These are phyloP conservation scores for Backusella tarrabulga DNA, from an alignment of 192 early-diverging fungal species.

Conservation along the genomic window DNA sequence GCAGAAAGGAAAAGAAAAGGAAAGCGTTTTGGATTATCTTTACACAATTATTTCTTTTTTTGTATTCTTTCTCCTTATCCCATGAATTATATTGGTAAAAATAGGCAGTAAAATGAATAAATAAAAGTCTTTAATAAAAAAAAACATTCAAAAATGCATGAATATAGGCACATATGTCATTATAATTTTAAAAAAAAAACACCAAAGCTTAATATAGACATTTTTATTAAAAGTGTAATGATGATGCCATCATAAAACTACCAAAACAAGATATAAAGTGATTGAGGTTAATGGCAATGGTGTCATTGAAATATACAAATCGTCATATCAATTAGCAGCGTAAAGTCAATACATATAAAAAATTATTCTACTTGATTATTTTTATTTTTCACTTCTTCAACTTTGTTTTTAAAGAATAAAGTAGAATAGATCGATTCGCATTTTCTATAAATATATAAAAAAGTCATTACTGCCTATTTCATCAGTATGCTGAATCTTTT, in stretches of 20 bases:
- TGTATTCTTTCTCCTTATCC: not conserved
- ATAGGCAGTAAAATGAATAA: not conserved
- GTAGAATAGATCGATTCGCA: not conserved
- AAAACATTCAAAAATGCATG: not conserved
- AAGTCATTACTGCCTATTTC: not conserved
- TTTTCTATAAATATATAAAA: not conserved
- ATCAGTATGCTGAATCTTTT: not conserved
- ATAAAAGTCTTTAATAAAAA: not conserved
- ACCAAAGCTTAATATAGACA: no score
- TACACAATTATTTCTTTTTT: not conserved
- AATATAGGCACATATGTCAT: not conserved
- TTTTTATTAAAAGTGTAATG: not conserved
- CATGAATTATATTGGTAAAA: no score
- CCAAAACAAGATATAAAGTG: not conserved
- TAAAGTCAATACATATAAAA: not conserved
- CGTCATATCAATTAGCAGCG: not conserved
- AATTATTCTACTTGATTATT: no score
- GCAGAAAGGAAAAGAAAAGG: not conserved
- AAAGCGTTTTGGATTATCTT: not conserved
- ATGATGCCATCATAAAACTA: not conserved
- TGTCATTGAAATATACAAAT: not conserved
- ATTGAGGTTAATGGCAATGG: not conserved
- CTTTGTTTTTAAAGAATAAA: not conserved
- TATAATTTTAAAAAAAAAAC: not conserved
- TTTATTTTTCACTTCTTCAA: not conserved